Conservation (phyloP, 495 filamentous ascomycete genomes). For the Xylaria nigripes region DNA sequence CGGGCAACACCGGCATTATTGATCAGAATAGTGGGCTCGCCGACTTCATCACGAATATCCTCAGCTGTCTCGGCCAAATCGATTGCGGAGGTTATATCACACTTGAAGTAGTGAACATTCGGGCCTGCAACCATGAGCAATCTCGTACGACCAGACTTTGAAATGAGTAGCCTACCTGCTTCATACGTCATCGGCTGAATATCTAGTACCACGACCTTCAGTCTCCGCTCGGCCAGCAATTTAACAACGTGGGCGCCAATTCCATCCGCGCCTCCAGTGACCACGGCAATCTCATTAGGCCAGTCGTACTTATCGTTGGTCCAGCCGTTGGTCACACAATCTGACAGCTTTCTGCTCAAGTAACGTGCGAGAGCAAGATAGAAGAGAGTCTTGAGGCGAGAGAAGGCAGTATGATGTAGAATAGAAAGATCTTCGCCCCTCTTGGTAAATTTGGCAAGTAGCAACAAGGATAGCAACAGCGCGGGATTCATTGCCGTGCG, state of each 20-base stretch:
- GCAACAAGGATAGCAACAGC: slow-evolving; percentile 50
- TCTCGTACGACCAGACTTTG: no score
- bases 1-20: slow-evolving; percentile 65
- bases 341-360: slow-evolving; percentile 44
- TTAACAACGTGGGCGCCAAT: slow-evolving; percentile 57
- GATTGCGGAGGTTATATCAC: slow-evolving; percentile 51
- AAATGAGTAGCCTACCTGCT: slow-evolving; percentile 33
- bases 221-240: slow-evolving; percentile 47
- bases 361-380: slow-evolving; percentile 41
- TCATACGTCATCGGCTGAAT: slow-evolving; percentile 51
- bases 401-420: slow-evolving; percentile 41
- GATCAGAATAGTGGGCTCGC: slow-evolving; percentile 61
- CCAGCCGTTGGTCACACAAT: slow-evolving; percentile 53
- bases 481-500: slow-evolving; percentile 52
- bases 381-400: slow-evolving; percentile 39
- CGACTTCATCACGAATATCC: slow-evolving; percentile 47
- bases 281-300: slow-evolving; percentile 58
- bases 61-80: slow-evolving; percentile 40
- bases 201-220: slow-evolving; percentile 64
- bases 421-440: slow-evolving; percentile 45
- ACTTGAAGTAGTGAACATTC: slow-evolving; percentile 53
- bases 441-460: slow-evolving; percentile 51
- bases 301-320: slow-evolving; percentile 55
- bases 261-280: slow-evolving; percentile 64
- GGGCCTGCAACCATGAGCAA: slow-evolving; percentile 24